Conservation (phyloP, 2,329 filamentous ascomycete genomes). For the Aureobasidium sp. region DNA sequence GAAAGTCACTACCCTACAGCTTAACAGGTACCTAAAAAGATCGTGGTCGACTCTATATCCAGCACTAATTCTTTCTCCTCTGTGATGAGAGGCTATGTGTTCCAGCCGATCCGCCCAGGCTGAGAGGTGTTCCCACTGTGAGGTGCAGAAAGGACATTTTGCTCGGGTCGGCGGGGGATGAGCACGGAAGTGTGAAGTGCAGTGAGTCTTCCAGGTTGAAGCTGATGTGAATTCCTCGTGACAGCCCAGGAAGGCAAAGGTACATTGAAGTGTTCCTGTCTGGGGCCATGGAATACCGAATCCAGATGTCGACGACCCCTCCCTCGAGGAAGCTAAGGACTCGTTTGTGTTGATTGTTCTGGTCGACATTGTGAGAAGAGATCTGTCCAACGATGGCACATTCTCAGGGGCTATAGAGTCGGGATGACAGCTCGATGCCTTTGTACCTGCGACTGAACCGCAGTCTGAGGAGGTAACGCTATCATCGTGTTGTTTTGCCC, state of each 20-base stretch:
- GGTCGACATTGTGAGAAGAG: background rate
- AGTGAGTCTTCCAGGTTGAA: constrained; percentile 2
- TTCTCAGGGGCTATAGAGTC: background rate
- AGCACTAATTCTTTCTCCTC: background rate
- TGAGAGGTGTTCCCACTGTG: background rate
- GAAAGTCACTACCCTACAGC: background rate
- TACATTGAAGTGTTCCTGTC: constrained; percentile 1
- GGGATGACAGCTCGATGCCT: background rate
- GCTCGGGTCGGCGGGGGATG: background rate
- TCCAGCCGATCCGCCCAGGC: constrained; percentile 4
- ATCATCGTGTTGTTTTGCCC: background rate
- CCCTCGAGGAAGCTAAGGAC: background rate
- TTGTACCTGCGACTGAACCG: background rate
- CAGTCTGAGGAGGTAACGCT: background rate
- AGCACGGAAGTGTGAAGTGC: constrained; percentile 1
- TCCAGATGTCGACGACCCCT: background rate
- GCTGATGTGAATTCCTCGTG: background rate
- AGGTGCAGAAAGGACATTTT: constrained; percentile 9
- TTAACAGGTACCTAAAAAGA: background rate
- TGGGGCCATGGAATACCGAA: background rate
- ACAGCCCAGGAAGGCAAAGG: constrained; percentile 13
- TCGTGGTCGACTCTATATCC: background rate
- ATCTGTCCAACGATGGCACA: background rate
- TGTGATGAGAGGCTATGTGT: background rate
- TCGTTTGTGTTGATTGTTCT: background rate